Percentiles rank a stretch among this genome's conserved stretches.
phyloP scores from a whole-genome alignment of 208 protist species.

The Trypanosoma grayi region DNA sequence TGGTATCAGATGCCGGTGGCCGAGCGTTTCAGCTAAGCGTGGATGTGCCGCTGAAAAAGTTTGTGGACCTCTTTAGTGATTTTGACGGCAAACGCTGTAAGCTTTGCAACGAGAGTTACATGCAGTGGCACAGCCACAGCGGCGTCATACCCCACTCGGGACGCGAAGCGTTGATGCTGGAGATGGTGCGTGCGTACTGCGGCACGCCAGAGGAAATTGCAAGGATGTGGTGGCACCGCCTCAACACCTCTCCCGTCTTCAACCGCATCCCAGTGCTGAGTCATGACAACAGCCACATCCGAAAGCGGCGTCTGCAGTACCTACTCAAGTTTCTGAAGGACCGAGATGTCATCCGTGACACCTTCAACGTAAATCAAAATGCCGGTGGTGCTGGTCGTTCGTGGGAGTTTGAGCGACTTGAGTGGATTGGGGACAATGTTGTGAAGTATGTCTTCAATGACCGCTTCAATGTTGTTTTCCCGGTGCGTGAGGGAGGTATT shows the following conservation, averaged over 20 bases:
- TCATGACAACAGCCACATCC: conserved; percentile 63
- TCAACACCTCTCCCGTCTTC: conserved; percentile 46
- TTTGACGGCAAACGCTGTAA: conserved; percentile 79
- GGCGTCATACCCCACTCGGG: conserved; percentile 64
- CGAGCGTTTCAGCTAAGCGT: conserved; percentile 45
- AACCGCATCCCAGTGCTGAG: conserved; percentile 66
- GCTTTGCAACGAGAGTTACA: conserved; percentile 82
- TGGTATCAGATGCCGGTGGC: conserved; percentile 27
- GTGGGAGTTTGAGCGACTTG: conserved; percentile 88
- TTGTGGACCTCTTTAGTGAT: conserved; percentile 80
- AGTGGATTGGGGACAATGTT: conserved; percentile 86
- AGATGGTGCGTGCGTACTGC: conserved; percentile 77
- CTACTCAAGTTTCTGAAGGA: conserved; percentile 80
- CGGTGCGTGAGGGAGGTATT: conserved; percentile 62
- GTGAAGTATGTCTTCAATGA: conserved; percentile 88
- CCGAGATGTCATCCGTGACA: conserved; percentile 57
- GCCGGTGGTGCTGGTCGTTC: conserved; percentile 41
- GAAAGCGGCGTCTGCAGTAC: conserved; percentile 74
- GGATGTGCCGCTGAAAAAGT: conserved; percentile 57
- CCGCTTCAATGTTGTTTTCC: conserved; percentile 63
- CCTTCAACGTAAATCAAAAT: conserved; percentile 63
- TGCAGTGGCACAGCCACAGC: conserved; percentile 74
- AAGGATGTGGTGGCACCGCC: conserved; percentile 63
- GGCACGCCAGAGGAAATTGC: conserved; percentile 81
- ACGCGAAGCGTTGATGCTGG: conserved; percentile 70